These are phyloP conservation scores for Ceratobasidium sp. DNA, from an alignment of 1,284 basidiomycete genomes.

Conservation along the genomic window DNA sequence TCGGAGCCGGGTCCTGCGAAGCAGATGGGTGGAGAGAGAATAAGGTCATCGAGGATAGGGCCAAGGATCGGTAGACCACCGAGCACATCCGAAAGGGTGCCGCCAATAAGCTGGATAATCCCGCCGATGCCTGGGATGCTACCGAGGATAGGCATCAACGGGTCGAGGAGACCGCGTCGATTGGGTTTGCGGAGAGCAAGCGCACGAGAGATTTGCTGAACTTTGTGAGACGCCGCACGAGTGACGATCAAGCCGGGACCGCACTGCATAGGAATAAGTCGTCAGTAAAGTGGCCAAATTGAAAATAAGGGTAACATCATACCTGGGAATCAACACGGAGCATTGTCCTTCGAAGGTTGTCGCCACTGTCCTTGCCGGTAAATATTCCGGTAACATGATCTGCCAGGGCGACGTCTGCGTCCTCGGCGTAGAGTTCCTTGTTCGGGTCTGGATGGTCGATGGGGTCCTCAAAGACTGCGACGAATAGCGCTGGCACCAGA, in stretches of 20 bases:
- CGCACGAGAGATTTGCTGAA: not conserved
- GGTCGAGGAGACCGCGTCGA: slow-evolving; percentile 32
- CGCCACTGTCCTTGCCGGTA: not conserved
- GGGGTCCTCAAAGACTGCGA: slow-evolving; percentile 20
- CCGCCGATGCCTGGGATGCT: slow-evolving; percentile 32
- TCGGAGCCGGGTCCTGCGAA: not conserved
- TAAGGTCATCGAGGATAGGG: slow-evolving; percentile 21
- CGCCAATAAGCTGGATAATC: slow-evolving; percentile 14
- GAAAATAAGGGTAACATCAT: slow-evolving; percentile 15
- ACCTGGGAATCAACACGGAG: slow-evolving; percentile 19
- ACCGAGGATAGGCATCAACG: slow-evolving; percentile 30
- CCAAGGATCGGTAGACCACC: slow-evolving; percentile 35
- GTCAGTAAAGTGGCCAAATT: not conserved
- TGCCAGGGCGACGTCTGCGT: not conserved
- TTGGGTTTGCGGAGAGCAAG: not conserved
- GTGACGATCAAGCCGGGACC: slow-evolving; percentile 24
- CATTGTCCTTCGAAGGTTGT: not conserved
- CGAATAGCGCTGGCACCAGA: not conserved
- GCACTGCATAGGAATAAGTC: not conserved
- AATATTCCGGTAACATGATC: not conserved
- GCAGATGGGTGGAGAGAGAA: slow-evolving; percentile 17
- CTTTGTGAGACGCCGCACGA: not conserved
- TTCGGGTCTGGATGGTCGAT: slow-evolving; percentile 13
- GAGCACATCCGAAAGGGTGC: slow-evolving; percentile 15
- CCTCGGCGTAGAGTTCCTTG: not conserved